Evolutionary conservation across 306 rosid species (phyloP).

Genomic region (Gastrolobium bilobum): DNA sequence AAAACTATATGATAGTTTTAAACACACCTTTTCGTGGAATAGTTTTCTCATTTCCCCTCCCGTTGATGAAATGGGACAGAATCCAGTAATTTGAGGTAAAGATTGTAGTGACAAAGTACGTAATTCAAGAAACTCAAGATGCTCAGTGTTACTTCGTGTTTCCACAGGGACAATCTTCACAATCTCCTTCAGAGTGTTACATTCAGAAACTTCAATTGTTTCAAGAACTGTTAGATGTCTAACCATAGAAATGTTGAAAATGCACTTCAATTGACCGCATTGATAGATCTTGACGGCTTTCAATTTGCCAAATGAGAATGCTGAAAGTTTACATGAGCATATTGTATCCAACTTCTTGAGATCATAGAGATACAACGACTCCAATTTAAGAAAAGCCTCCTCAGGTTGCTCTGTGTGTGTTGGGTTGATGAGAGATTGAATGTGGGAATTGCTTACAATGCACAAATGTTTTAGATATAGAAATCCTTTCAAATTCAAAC

Average conservation of each 20-base stretch:
- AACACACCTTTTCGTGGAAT: constrained; percentile 26
- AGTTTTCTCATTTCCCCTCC: not conserved
- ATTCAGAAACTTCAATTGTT: constrained; percentile 52
- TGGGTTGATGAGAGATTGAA: constrained; percentile 41
- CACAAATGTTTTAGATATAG: constrained; percentile 48
- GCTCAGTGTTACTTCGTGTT: not conserved
- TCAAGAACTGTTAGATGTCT: constrained; percentile 39
- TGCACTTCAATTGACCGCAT: constrained; percentile 30
- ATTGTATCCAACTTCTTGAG: constrained; percentile 8
- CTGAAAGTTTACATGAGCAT: constrained; percentile 37
- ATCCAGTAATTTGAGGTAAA: constrained; percentile 17
- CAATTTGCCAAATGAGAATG: constrained; percentile 44
- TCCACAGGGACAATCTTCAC: constrained; percentile 6
- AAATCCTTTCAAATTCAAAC: constrained; percentile 44
- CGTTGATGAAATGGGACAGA: not conserved
- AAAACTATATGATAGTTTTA: not conserved
- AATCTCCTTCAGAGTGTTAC: constrained; percentile 38
- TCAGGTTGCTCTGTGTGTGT: not conserved
- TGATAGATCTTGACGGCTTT: constrained; percentile 38
- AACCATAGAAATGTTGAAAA: constrained; percentile 28
- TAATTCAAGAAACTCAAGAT: not conserved
- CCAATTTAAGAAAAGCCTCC: constrained; percentile 42
- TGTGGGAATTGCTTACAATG: constrained; percentile 13
- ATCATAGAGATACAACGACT: constrained; percentile 40
- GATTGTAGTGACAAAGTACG: not conserved